Evolutionary conservation across 2,329 filamentous ascomycete genomes (phyloP).

Genomic region (Fusarium sp.): DNA sequence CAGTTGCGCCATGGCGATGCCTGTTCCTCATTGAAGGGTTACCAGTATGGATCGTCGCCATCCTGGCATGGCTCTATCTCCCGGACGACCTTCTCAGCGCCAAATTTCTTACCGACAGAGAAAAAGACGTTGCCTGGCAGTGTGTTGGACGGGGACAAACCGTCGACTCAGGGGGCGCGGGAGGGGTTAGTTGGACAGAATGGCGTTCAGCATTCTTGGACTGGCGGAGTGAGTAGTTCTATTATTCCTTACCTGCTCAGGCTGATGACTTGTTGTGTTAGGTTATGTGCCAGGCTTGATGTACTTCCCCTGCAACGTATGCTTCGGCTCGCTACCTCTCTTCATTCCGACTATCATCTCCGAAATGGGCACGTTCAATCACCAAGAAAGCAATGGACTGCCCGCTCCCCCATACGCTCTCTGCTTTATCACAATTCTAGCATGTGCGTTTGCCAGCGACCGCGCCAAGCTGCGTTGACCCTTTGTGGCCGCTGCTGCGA

Average conservation of each 20-base stretch:
- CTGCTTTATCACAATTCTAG: not conserved
- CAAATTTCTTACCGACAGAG: not conserved
- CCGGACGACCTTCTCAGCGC: not conserved
- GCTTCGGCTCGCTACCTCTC: not conserved
- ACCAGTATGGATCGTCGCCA: not conserved
- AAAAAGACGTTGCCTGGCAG: not conserved
- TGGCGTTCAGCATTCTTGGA: not conserved
- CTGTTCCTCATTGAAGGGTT: not conserved
- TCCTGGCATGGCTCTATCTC: not conserved
- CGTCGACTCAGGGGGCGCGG: not conserved
- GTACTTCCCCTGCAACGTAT: not conserved
- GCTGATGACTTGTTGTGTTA: not conserved
- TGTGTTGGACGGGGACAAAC: not conserved
- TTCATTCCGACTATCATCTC: not conserved
- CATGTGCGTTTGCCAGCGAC: not conserved
- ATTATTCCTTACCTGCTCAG: not conserved
- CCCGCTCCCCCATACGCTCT: not conserved
- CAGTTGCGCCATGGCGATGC: not conserved
- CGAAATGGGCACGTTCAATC: not conserved
- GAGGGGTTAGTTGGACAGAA: not conserved
- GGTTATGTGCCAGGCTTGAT: not conserved
- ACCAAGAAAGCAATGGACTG: not conserved
- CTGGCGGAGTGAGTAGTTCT: not conserved
- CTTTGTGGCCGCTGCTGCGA: not conserved
- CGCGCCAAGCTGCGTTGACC: not conserved